phyloP scores from a whole-genome alignment of 2,329 filamentous ascomycete genomes.

The Penicillium polonicum region DNA sequence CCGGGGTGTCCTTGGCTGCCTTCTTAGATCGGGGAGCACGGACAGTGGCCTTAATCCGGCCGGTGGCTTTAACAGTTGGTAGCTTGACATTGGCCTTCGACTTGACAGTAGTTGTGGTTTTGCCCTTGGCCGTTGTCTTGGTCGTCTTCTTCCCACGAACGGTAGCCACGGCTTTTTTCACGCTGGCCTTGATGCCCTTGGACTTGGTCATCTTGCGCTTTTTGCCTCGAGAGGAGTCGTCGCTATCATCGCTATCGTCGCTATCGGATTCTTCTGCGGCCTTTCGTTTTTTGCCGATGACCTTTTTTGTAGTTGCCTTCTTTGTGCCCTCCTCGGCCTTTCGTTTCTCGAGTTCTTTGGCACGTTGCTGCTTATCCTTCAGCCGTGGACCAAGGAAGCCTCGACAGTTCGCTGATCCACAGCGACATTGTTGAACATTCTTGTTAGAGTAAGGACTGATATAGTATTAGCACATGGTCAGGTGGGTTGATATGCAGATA shows the following conservation, averaged over 20 bases:
- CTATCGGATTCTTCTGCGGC: conserved; percentile 2
- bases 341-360: conserved; percentile 30
- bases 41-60: conserved; percentile 29
- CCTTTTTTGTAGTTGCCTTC: conserved; percentile 28
- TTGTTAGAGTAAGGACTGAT: conserved; percentile 57
- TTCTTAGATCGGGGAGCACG: conserved; percentile 11
- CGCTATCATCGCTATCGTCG: conserved; percentile 6
- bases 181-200: conserved; percentile 34
- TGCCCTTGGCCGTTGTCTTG: conserved; percentile 20
- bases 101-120: conserved; percentile 11
- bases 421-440: conserved; percentile 64
- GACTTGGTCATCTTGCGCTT: conserved; percentile 30
- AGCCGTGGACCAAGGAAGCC: conserved; percentile 60
- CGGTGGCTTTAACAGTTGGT: conserved; percentile 30
- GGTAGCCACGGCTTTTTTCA: conserved; percentile 28
- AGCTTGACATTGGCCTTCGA: conserved; percentile 27
- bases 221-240: conserved; percentile 10
- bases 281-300: conserved; percentile 37
- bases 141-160: conserved; percentile 21
- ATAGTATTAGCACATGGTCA: conserved; percentile 12
- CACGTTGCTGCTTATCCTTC: conserved; percentile 47
- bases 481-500: conserved; percentile 3
- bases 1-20: conserved; percentile 13
- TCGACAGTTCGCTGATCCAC: conserved; percentile 60
- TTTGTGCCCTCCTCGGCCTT: conserved; percentile 21